A percentile compares a stretch with the other conserved stretches of the same genome.
phyloP scores from a whole-genome alignment of 129 eudicot genomes.

The Flaveria linearis region DNA sequence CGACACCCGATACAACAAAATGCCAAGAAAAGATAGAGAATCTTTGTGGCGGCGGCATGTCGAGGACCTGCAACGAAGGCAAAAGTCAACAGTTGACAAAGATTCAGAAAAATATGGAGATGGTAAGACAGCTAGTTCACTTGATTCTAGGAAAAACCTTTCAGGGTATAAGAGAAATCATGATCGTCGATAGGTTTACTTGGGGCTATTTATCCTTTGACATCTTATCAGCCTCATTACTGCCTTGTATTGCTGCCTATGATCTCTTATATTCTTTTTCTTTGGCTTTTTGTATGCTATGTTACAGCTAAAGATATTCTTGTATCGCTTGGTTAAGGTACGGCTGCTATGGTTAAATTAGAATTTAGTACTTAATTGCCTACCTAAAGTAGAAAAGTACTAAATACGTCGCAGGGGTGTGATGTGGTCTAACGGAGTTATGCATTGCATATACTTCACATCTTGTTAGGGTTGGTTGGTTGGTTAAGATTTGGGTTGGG shows the following conservation, averaged over 20 bases:
- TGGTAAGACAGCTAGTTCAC: constrained; percentile 38
- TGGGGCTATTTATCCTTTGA: background rate
- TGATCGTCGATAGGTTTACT: constrained; percentile 39
- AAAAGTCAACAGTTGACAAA: constrained; percentile 41
- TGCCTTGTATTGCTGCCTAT: background rate
- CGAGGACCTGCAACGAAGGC: constrained; percentile 69
- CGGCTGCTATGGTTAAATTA: constrained; percentile 19
- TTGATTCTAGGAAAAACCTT: constrained; percentile 50
- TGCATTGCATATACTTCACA: no score
- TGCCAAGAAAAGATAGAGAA: constrained; percentile 93
- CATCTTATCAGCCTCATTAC: background rate
- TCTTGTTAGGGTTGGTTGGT: no score
- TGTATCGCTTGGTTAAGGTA: constrained; percentile 3
- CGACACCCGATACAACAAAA: constrained; percentile 68
- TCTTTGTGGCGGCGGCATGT: constrained; percentile 84
- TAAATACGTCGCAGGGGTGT: background rate
- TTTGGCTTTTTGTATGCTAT: constrained; percentile 12
- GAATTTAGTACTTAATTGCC: background rate
- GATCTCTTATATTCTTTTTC: constrained; percentile 21
- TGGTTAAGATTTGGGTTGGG: no score
- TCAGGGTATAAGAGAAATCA: constrained; percentile 56
- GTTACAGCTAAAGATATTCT: constrained; percentile 8
- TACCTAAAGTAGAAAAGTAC: background rate
- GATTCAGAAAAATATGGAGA: constrained; percentile 52
- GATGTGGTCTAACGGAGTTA: no score